Evolutionary conservation across 129 eudicot species (phyloP), one percentile per base, ranked within the genome.

Genomic region (Centaurea solstitialis): DNA sequence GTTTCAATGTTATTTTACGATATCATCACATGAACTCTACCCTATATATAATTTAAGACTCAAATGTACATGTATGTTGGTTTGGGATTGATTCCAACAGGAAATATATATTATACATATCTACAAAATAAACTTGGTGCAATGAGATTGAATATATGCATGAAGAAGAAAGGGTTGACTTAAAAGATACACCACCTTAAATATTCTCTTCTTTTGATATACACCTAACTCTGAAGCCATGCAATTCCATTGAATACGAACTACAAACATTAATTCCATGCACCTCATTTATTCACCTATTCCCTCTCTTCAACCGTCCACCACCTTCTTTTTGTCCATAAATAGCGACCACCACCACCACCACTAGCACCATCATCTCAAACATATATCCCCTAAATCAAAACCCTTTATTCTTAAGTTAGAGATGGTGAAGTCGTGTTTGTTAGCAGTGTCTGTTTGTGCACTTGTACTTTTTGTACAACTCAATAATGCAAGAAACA

Each of bases 211-310:
- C 79, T 79, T 86, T 86, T 72, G 20, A 79, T 53, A 80, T 74
- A 64, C 85, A 82, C 81, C 90, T 71, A 87, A 80, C 90, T 87
- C 90, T 87, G 90, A 47, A 15, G 2, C 72, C 85, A 82, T 82
- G 85, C 85, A 82, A 82, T 22, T 47, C 70, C 15, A 70, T 37
- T 80, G 43, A 76, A 33, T 67, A 11, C 81, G 0, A 21, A n/a
- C 22, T 22, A 62, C 20, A 33, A 75, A 20, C 76, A 75, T 82
- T 76, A 70, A 82, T 73, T 70, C 35, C 66, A 70, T 77, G 74
- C 81, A 77, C 24, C 72, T 28, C 77, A 17, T 74, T 47, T 18
- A 72, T 35, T 23, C 17, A 66, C 33, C 9, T 20, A 72, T 35
- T 47, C 41, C 67, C 30, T 7, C 62, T 21, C 20, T 82, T 62